Base-by-base conservation (phyloP, 2,329 filamentous ascomycete genomes). In the Samsoniella hepiali region DNA sequence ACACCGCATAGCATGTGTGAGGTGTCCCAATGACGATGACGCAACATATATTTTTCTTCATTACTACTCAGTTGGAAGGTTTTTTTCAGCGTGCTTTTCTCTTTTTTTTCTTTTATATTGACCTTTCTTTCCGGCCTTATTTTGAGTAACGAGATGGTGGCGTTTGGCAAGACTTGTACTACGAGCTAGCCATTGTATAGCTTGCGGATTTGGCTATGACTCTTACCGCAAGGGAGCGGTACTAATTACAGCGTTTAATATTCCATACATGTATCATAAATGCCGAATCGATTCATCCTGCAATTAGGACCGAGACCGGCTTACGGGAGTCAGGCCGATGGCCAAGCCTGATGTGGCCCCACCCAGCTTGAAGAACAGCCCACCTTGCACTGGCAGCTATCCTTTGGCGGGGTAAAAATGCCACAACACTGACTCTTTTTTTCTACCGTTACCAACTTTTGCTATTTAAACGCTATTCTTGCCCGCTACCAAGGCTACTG, bases 391-490 rank as follows among this genome's bases (percentile, higher is more conserved):
- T 40, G 38, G 38, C 11, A 40, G 38, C 38, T 40, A 15, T 3
- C 38, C 38, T 40, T 40, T 62, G 58, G 58, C 58, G 58, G 58
- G 58, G 58, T 62, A 62, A 47, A 61, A 62, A 55, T 59, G 45
- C 17, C 57, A 45, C 36, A 38, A 62, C 29, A 31, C 55, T 62
- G 58, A 62, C 58, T 62, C 58, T 45, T 62, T 62, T 62, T 54
- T 36, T 34, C 57, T 51, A 2, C n/a, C 51, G 36, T 27, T 36
- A 45, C 22, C 40, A 54, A 9, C 17, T 51, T 44, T 11, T 38
- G 40, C 29, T 32, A 27, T 31, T 38, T 11, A 54, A 38, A n/a
- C 15, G 54, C 15, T 36, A 2, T 32, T n/a, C 9, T 29, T 36
- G n/a, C 47, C 50, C 31, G 17, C 47, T 50, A 55, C 9, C 47